Evolutionary conservation across 148 eudicot genomes (phyloP), one percentile per base, ranked within the genome.

Genomic region (Silene uniflora): DNA sequence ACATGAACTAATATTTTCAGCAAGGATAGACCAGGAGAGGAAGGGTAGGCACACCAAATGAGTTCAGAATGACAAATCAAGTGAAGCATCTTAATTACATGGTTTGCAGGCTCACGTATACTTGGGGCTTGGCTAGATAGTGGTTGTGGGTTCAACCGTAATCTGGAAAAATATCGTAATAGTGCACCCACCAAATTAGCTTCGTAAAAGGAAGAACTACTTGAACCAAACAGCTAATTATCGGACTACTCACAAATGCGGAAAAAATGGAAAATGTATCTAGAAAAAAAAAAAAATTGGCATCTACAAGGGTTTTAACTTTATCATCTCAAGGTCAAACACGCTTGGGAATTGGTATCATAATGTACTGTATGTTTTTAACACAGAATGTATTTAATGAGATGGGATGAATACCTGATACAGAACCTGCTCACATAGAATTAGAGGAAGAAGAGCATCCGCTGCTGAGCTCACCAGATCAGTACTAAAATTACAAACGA

Each of bases 381-480:
- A 56, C 58, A 32, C 47, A 60, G 75, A 27, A 4, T 29, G 39
- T 42, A 44, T 80, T 19, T 1, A 62, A 61, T 27, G 60, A 59
- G 73, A 54, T 35, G 47, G 66, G 58, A 19, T 59, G 56, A 0
- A 12, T 87, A 92, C 99, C 97, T 95, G 97, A 79, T 88, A 95
- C 75, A 90, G 87, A 56, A 68, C 81, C 63, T 89, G 99, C 75
- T 95, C 99, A 77, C 97, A 90, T 55, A 95, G 91, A 81, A 95
- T 92, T 79, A 95, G 74, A 0, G 97, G 97, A 79, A 95, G 88
- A 44, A 95, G 88, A 79, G 97, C 99, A 87, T 92, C 97, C 16
- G 99, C 99, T 25, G 97, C 93, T 79, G 90, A 85, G 77, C 97
- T 85, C 76, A 92, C 89, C 56, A 92, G 87, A 84, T 95, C 99